phyloP scores from a whole-genome alignment of 257 asterid genomes.

The Eucommia ulmoides region DNA sequence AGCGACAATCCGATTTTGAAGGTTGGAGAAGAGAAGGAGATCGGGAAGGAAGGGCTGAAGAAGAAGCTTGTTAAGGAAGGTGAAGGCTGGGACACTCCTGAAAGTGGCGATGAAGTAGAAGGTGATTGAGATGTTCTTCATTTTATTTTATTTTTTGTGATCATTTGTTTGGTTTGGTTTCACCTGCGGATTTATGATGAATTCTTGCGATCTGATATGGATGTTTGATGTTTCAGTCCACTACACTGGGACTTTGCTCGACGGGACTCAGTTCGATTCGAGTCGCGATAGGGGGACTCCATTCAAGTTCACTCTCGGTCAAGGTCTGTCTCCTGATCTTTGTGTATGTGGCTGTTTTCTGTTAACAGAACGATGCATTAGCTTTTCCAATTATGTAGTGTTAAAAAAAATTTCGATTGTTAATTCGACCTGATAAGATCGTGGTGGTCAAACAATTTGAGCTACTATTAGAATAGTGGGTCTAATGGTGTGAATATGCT shows the following conservation, averaged over 20 bases:
- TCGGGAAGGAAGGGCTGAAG: slow-evolving; percentile 37
- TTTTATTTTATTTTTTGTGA: not conserved
- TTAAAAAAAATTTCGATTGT: too few relatives aligned
- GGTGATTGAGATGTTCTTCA: slow-evolving; percentile 11
- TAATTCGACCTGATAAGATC: too few relatives aligned
- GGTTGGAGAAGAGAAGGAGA: slow-evolving; percentile 45
- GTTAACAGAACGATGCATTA: too few relatives aligned
- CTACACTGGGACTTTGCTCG: slow-evolving; percentile 41
- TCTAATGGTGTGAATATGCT: too few relatives aligned
- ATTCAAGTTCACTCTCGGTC: slow-evolving; percentile 44
- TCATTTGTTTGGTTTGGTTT: not conserved
- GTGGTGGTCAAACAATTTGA: too few relatives aligned
- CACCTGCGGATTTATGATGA: not conserved
- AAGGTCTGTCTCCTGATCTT: slow-evolving; percentile 27
- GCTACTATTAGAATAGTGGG: too few relatives aligned
- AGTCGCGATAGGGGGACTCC: slow-evolving; percentile 44
- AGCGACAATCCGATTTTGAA: slow-evolving; percentile 19
- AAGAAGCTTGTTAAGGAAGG: slow-evolving; percentile 43
- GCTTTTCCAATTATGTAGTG: too few relatives aligned
- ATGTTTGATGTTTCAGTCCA: slow-evolving; percentile 41
- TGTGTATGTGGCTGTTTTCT: too few relatives aligned
- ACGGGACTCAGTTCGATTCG: slow-evolving; percentile 50
- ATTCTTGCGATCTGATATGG: too few relatives aligned
- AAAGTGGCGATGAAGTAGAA: slow-evolving; percentile 41
- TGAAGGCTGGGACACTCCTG: slow-evolving; percentile 40